Percentiles rank a stretch among this genome's conserved stretches.
Conservation (phyloP, 495 filamentous ascomycete genomes). For the Saxophila tyrrhenica region DNA sequence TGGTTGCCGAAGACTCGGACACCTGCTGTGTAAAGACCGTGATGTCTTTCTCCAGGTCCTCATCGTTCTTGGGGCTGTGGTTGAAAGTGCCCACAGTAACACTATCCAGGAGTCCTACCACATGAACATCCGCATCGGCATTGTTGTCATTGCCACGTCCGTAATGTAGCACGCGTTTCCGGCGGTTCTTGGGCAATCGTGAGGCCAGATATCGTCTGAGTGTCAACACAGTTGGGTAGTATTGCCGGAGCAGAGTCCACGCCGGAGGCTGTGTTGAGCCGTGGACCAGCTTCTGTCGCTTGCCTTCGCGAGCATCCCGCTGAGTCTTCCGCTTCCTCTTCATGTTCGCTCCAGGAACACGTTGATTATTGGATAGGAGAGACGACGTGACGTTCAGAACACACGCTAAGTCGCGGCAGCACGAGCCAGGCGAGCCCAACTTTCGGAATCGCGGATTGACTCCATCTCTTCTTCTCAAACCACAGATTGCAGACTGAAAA, state of each 20-base stretch:
- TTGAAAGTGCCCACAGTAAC: conserved; percentile 46
- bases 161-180: conserved; percentile 36
- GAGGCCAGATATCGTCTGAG: conserved; percentile 61
- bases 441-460: no score
- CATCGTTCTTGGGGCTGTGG: conserved; percentile 24
- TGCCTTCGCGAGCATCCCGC: background rate
- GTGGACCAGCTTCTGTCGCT: conserved; percentile 1
- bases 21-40: conserved; percentile 55
- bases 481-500: no score
- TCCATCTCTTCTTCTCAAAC: no score
- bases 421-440: no score
- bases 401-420: no score
- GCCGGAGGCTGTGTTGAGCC: background rate
- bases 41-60: conserved; percentile 39
- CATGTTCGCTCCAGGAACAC: no score
- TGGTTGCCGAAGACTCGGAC: conserved; percentile 32
- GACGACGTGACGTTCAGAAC: no score
- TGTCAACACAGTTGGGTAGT: conserved; percentile 56
- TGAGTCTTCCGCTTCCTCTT: background rate
- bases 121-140: conserved; percentile 22
- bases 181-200: conserved; percentile 43
- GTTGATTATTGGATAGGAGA: no score
- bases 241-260: conserved; percentile 54
- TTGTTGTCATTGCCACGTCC: conserved; percentile 25
- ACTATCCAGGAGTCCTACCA: conserved; percentile 45